Evolutionary conservation across 495 filamentous ascomycete genomes (phyloP), one percentile per base, ranked within the genome.

Genomic region (Tuber indicum): DNA sequence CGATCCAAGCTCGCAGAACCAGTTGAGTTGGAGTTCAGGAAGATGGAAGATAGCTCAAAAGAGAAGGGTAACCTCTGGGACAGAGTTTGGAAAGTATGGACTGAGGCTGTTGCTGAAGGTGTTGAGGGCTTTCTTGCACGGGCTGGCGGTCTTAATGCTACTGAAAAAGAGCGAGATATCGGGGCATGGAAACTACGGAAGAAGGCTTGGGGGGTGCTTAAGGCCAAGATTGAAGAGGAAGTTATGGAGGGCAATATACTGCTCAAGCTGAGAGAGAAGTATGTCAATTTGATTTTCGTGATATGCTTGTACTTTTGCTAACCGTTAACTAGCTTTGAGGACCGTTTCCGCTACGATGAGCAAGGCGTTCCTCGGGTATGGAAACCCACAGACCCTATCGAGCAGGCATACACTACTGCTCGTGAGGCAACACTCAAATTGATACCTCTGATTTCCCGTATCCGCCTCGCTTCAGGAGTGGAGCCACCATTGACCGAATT

Each of bases 331-430:
- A 83, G 79, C 85, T 99, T 99, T 79, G 96, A 99, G 82, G 96
- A 99, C 85, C 97, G 96, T 83, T 99, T 99, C 88, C 92, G 96
- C 75, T 99, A 99, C 81, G 96, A 99, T 78, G 94, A 97, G 71
- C 90, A 90, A 21, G 96, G 96, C 49, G 96, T 99, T 4, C 96
- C 96, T 7, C 88, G 96, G 52, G 97, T 99, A 82, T 99, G 96
- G 96, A 91, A 96, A 36, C 96, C 96, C 3, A 94, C 92, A 0
- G 96, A 99, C 84, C 96, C 98, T 83, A 98, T 99, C 81, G 96
- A 99, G 85, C 93, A 94, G 70, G 85, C 95, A 72, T 99, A 98
- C 83, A 97, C 94, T 19, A 89, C 89, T 71, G 94, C 96, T 17
- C 91, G 94, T 74, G 94, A 98, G 82, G 94, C 93, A 2, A 99